These are phyloP conservation scores for Paramecium bursaria DNA, from an alignment of 73 alveolate genomes.

Conservation along the genomic window DNA sequence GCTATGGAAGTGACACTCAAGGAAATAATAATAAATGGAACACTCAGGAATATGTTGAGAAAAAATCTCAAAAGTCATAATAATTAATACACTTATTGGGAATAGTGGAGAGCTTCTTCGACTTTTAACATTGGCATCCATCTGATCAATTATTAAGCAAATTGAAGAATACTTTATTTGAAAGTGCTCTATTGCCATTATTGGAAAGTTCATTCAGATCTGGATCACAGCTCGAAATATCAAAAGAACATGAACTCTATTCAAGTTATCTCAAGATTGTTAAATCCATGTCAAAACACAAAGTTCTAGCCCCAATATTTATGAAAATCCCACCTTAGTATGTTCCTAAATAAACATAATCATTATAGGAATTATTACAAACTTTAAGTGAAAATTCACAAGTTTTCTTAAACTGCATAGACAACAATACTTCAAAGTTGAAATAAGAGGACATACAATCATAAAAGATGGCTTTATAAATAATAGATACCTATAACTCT, in stretches of 20 bases:
- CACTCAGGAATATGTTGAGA: slow-evolving; percentile 76
- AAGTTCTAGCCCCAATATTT: slow-evolving; percentile 57
- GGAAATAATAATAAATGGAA: slow-evolving; percentile 76
- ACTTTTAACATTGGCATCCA: slow-evolving; percentile 77
- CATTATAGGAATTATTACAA: slow-evolving; percentile 72
- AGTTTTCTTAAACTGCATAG: slow-evolving; percentile 73
- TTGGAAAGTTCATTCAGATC: slow-evolving; percentile 82
- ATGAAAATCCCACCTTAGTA: slow-evolving; percentile 70
- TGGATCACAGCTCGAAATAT: slow-evolving; percentile 85
- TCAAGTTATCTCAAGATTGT: slow-evolving; percentile 75
- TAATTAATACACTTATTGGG: slow-evolving; percentile 72
- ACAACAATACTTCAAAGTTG: slow-evolving; percentile 53
- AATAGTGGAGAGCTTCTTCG: slow-evolving; percentile 74
- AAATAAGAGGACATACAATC: slow-evolving; percentile 67
- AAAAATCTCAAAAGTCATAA: slow-evolving; percentile 72
- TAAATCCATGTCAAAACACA: slow-evolving; percentile 71
- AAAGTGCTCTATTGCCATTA: slow-evolving; percentile 80
- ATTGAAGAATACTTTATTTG: slow-evolving; percentile 58
- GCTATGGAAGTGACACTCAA: slow-evolving; percentile 80
- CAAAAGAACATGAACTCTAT: slow-evolving; percentile 76
- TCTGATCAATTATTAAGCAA: slow-evolving; percentile 55
- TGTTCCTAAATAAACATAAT: slow-evolving; percentile 76
- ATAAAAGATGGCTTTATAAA: slow-evolving; percentile 64
- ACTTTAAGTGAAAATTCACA: slow-evolving; percentile 69
- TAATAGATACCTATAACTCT: slow-evolving; percentile 59